A percentile compares a stretch with the other conserved stretches of the same genome.
phyloP scores from a whole-genome alignment of 2,329 filamentous ascomycete species.

The Ophiocordyceps camponoti-rufipedis region DNA sequence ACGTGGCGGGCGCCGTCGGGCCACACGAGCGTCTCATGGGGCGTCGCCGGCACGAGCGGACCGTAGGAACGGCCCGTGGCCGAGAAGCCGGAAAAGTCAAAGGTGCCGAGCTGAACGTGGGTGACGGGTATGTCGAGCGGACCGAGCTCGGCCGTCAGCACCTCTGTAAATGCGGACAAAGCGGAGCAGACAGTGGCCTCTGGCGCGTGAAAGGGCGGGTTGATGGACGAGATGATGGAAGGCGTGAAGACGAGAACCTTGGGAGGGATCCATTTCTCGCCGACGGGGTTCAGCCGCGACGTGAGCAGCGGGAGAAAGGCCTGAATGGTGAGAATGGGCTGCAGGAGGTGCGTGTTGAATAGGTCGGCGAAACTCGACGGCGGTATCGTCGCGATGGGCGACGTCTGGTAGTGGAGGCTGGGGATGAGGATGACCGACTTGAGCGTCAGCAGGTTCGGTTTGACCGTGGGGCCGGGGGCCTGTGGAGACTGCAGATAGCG shows the following conservation, averaged over 20 bases:
- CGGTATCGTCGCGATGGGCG: conserved; percentile 70
- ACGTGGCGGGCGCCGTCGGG: conserved; percentile 37
- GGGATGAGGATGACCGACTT: conserved; percentile 73
- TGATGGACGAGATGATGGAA: conserved; percentile 61
- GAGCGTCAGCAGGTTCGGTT: conserved; percentile 57
- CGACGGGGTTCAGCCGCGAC: conserved; percentile 34
- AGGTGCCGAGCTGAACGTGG: conserved; percentile 78
- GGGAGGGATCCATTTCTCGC: conserved; percentile 33
- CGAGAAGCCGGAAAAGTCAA: conserved; percentile 59
- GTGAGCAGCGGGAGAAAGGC: conserved; percentile 70
- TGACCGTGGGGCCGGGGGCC: conserved; percentile 56
- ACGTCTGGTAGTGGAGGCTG: conserved; percentile 60
- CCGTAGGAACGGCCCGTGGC: conserved; percentile 19
- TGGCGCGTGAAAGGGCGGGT: conserved; percentile 64
- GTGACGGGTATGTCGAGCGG: conserved; percentile 62
- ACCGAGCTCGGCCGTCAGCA: conserved; percentile 60
- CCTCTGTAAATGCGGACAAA: conserved; percentile 69
- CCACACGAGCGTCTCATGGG: conserved; percentile 40
- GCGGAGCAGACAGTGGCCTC: conserved; percentile 77
- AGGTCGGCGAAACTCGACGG: conserved; percentile 75
- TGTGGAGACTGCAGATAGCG: conserved; percentile 57
- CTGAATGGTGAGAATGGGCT: conserved; percentile 77
- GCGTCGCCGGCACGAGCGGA: conserved; percentile 11
- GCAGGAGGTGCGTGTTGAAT: conserved; percentile 79
- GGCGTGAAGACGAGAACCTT: conserved; percentile 65